Evolutionary conservation across 371 early-diverging fungal genomes (phyloP), one percentile per base, ranked within the genome.

Genomic region (Syncephalastrum contaminatum): DNA sequence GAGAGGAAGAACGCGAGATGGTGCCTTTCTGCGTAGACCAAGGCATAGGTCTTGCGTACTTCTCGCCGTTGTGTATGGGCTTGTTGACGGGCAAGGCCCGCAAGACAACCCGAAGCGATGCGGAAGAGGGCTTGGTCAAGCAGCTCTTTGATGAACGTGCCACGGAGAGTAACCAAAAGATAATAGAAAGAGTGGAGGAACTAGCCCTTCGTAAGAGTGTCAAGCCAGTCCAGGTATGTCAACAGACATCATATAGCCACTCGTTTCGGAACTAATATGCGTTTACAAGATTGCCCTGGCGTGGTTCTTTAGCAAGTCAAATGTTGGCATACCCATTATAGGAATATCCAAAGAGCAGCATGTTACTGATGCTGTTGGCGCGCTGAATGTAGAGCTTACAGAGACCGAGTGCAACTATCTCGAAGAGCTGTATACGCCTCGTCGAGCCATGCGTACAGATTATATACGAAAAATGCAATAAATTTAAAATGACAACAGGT

Each of bases 1-100:
- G 81, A 16, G 81, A 81, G 49, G 80, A 81, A 60, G 82, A 81
- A 44, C 67, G 82, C 16, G 82, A 81, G 22, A 76, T 81, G 75
- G 52, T 66, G 47, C 72, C 75, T 21, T 75, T 69, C 21, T 69
- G 67, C 49, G 22, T 14, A 15, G 70, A 66, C 57, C 41, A 53
- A 15, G 71, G 71, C 40, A 67, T 80, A 44, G 69, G 72, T 14
- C 27, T 54, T 16, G 69, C 70, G 25, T 69, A 67, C 39, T 79
- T 70, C 63, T 70, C 73, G 3, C 44, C 78, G 4, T 65, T 75
- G 21, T 72, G 70, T 4, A 53, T 58, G 57, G 62, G 58, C 15
- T 19, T 62, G 4, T 53, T 58, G 53, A 51, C 56, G 27, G 59
- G 59, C 27, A 58, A 56, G 21, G 54, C 50, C 6, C 51, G 64